These are phyloP conservation scores for Rhizopogon roseolus DNA, from an alignment of 768 basidiomycete genomes.

Conservation along the genomic window DNA sequence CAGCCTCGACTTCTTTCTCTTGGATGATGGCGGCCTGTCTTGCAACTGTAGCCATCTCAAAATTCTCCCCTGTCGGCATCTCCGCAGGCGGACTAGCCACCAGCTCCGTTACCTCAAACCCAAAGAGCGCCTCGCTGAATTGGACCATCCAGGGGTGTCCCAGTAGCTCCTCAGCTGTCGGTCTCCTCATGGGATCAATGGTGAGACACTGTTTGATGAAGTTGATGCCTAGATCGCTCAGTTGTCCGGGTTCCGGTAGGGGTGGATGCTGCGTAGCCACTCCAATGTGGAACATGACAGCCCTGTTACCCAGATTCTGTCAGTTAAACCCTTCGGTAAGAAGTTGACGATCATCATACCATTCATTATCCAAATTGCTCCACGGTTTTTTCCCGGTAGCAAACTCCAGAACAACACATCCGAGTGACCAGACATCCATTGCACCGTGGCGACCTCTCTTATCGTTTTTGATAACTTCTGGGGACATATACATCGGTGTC, in stretches of 20 bases:
- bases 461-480: conserved; percentile 96
- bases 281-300: conserved; percentile 99
- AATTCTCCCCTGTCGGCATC: conserved; percentile 43
- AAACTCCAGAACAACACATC: conserved; percentile 96
- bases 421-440: conserved; percentile 98
- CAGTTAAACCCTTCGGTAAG: not conserved
- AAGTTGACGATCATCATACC: conserved; percentile 43
- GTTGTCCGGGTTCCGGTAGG: conserved; percentile 85
- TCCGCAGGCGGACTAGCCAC: conserved; percentile 42
- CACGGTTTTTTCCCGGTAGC: conserved; percentile 97
- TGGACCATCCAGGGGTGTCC: conserved; percentile 88
- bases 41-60: conserved; percentile 47
- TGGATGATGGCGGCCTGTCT: conserved; percentile 52
- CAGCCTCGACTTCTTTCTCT: conserved; percentile 57
- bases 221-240: conserved; percentile 84
- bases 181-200: conserved; percentile 79
- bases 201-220: conserved; percentile 92
- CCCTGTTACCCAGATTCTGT: conserved; percentile 46
- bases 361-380: conserved; percentile 99
- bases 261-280: conserved; percentile 96
- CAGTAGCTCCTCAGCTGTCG: conserved; percentile 80
- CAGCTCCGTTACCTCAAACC: conserved; percentile 62
- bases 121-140: conserved; percentile 65
- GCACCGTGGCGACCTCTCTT: conserved; percentile 84
- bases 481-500: conserved; percentile 99